Conservation (phyloP, 176 grass and related monocot species). For the Dendrocalamus sinicus region DNA sequence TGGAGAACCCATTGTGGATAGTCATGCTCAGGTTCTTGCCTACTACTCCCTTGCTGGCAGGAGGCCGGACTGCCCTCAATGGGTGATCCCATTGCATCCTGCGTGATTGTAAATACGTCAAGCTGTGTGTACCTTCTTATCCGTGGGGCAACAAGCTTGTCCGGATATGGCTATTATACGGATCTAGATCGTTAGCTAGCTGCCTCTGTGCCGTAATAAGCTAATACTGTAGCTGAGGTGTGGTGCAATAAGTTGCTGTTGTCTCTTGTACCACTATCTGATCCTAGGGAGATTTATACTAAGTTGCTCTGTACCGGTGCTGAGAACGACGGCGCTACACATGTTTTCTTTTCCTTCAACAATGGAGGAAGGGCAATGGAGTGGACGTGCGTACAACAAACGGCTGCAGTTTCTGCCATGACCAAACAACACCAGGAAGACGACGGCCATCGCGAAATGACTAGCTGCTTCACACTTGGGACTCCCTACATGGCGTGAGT, state of each 20-base stretch:
- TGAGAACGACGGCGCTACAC: neutral
- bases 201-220: constrained; percentile 50
- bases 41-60: constrained; percentile 88
- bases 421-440: constrained; percentile 16
- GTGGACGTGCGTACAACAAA: neutral
- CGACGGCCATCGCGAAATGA: constrained; percentile 5
- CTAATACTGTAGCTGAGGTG: constrained; percentile 39
- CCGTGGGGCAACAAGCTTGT: constrained; percentile 22
- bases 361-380: neutral
- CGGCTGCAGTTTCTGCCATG: neutral
- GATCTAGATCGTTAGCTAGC: constrained; percentile 37
- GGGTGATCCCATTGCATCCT: constrained; percentile 70
- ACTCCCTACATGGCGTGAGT: neutral
- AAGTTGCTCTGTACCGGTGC: neutral
- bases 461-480: neutral
- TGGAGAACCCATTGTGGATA: constrained; percentile 50
- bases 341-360: no score
- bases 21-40: constrained; percentile 72
- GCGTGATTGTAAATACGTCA: constrained; percentile 63
- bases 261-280: constrained; percentile 46
- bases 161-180: constrained; percentile 28
- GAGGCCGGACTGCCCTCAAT: constrained; percentile 70
- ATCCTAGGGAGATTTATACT: constrained; percentile 46
- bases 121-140: constrained; percentile 30
- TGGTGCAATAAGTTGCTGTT: constrained; percentile 53